Evolutionary conservation across 108 stramenopile species (phyloP).

Genomic region (Cyclostephanos tholiformis): DNA sequence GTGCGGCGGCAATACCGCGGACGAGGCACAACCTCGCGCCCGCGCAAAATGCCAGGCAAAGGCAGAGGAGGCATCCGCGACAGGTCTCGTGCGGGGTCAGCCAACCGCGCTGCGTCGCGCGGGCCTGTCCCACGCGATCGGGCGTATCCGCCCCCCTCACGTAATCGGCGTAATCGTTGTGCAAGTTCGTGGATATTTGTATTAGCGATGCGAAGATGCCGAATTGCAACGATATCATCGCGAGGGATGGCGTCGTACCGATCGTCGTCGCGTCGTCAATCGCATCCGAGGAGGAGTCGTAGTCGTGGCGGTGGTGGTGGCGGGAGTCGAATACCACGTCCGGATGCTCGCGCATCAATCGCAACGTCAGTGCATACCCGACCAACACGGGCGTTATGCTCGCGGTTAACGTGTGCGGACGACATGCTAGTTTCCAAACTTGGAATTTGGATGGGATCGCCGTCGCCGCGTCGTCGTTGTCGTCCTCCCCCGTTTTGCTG

Average conservation of each 20-base stretch:
- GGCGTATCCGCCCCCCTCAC: conserved; percentile 86
- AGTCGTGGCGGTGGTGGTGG: neutral
- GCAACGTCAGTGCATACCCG: conserved; percentile 47
- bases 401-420: conserved; percentile 91
- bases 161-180: conserved; percentile 93
- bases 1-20: neutral
- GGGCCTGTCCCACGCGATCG: conserved; percentile 83
- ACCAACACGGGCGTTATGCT: conserved; percentile 74
- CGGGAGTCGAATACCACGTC: neutral
- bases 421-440: conserved; percentile 79
- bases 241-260: neutral
- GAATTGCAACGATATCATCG: conserved; percentile 32
- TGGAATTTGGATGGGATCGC: conserved; percentile 64
- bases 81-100: conserved; percentile 75
- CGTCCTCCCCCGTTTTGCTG: neutral
- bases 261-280: too few species aligned
- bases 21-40: conserved; percentile 21
- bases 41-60: conserved; percentile 52
- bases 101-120: conserved; percentile 92
- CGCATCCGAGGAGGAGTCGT: too few species aligned
- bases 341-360: conserved; percentile 17
- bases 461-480: neutral
- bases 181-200: conserved; percentile 87
- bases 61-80: conserved; percentile 55
- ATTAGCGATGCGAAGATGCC: conserved; percentile 54